Conservation (phyloP, 495 filamentous ascomycete species). For the Aspergillus nidulans region DNA sequence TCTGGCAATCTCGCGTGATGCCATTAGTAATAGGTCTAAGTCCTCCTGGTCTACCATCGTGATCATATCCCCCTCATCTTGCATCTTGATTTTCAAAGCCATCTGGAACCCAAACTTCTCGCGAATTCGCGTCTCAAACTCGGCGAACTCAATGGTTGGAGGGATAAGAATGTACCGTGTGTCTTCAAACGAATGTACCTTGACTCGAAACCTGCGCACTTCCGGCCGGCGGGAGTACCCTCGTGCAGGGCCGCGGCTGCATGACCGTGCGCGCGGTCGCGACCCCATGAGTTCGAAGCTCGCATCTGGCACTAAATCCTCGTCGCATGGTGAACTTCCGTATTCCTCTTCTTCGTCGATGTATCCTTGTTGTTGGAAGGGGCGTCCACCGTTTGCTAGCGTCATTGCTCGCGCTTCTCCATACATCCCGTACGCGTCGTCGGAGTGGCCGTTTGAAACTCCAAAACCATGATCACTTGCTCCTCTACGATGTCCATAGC, state of each 20-base stretch:
- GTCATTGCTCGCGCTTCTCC: slow-evolving; percentile 23
- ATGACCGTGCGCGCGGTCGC: slow-evolving; percentile 28
- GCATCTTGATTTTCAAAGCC: slow-evolving; percentile 77
- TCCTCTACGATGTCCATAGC: slow-evolving; percentile 27
- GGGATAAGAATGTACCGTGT: slow-evolving; percentile 91
- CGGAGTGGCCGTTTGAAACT: slow-evolving; percentile 49
- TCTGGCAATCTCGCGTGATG: slow-evolving; percentile 61
- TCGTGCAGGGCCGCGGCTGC: slow-evolving; percentile 25
- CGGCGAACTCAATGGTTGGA: slow-evolving; percentile 64
- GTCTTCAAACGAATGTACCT: slow-evolving; percentile 81
- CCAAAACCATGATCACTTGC: slow-evolving; percentile 28
- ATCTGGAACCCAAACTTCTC: slow-evolving; percentile 75
- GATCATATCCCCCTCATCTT: slow-evolving; percentile 88
- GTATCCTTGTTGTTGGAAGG: slow-evolving; percentile 48
- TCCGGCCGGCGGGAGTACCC: slow-evolving; percentile 35
- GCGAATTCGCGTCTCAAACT: slow-evolving; percentile 70
- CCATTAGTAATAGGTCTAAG: slow-evolving; percentile 74
- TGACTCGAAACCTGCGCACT: slow-evolving; percentile 69
- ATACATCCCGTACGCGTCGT: slow-evolving; percentile 71
- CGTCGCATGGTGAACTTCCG: slow-evolving; percentile 63
- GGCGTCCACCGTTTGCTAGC: slow-evolving; percentile 28
- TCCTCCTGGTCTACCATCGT: slow-evolving; percentile 97
- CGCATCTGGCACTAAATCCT: slow-evolving; percentile 55
- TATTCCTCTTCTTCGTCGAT: slow-evolving; percentile 72
- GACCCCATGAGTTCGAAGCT: slow-evolving; percentile 77